These are phyloP conservation scores for Fusarium tricinctum DNA, from an alignment of 2,329 filamentous ascomycete species.

Conservation along the genomic window DNA sequence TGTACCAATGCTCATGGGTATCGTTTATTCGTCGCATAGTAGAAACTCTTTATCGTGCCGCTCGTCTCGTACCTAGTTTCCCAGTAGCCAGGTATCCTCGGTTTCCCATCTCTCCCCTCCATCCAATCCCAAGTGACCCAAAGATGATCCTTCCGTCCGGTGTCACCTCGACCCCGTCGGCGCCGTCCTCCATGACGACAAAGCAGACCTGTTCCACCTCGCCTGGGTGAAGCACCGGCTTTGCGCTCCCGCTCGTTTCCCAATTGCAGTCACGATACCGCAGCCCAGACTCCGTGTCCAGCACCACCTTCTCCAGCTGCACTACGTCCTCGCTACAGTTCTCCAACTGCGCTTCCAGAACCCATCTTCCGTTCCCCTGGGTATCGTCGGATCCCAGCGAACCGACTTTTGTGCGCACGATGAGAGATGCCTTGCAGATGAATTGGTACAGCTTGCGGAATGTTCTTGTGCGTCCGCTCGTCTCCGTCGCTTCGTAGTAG, in stretches of 20 bases:
- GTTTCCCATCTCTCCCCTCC: constrained; percentile 92
- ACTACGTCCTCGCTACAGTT: constrained; percentile 90
- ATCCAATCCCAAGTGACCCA: constrained; percentile 87
- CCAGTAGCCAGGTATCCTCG: constrained; percentile 89
- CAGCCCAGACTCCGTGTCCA: constrained; percentile 68
- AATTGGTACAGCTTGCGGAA: constrained; percentile 98
- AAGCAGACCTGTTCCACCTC: constrained; percentile 78
- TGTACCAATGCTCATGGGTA: constrained; percentile 11
- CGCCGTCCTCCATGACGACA: constrained; percentile 62
- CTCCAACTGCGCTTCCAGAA: constrained; percentile 94
- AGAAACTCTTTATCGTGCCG: constrained; percentile 47
- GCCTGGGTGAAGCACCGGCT: constrained; percentile 71
- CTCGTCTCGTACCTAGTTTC: constrained; percentile 72
- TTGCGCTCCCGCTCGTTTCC: constrained; percentile 59
- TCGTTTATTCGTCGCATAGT: constrained; percentile 23
- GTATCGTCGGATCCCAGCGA: constrained; percentile 60
- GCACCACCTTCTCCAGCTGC: constrained; percentile 76
- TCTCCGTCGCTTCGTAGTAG: constrained; percentile 88
- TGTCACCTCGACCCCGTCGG: constrained; percentile 60
- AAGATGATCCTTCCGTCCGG: constrained; percentile 74
- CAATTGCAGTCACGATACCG: constrained; percentile 70
- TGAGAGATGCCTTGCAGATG: constrained; percentile 88
- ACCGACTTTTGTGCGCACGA: constrained; percentile 90
- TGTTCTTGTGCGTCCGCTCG: constrained; percentile 79
- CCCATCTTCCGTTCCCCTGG: constrained; percentile 66